phyloP scores from a whole-genome alignment of 2,329 filamentous ascomycete species.

The Teratosphaeria epicoccoides region DNA sequence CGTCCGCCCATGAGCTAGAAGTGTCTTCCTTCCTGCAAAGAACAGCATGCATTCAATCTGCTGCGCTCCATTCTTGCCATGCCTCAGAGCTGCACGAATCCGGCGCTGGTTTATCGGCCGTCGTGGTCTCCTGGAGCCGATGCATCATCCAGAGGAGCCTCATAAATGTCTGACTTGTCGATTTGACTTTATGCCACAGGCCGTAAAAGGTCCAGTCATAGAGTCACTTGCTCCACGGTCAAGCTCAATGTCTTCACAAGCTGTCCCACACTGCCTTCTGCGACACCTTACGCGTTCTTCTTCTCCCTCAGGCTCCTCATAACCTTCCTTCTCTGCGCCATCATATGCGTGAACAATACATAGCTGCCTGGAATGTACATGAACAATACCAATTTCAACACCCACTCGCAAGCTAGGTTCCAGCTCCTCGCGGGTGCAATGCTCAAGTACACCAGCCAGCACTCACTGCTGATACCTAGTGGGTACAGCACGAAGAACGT shows the following conservation, averaged over 20 bases:
- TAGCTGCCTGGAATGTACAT: constrained; percentile 76
- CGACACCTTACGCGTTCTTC: background rate
- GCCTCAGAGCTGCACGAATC: no score
- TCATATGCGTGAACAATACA: constrained; percentile 88
- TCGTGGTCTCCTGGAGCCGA: no score
- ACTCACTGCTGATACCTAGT: constrained; percentile 80
- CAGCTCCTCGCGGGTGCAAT: constrained; percentile 48
- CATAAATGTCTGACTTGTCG: no score
- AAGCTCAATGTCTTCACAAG: background rate
- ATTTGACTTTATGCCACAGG: no score
- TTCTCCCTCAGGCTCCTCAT: constrained; percentile 40
- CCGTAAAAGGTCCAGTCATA: no score
- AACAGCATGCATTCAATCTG: no score
- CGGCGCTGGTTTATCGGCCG: no score
- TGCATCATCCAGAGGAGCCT: no score
- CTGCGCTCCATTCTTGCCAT: no score
- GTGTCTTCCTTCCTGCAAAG: no score
- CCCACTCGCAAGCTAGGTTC: constrained; percentile 44
- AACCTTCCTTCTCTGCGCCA: constrained; percentile 74
- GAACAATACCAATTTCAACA: constrained; percentile 54
- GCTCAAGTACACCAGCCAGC: constrained; percentile 61
- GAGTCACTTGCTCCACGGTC: background rate
- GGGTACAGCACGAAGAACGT: constrained; percentile 91
- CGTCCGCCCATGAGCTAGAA: no score
- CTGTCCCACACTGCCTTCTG: background rate